These are phyloP conservation scores for Isoetes engelmannii DNA, from an alignment of 83 land plant species.

Conservation along the genomic window DNA sequence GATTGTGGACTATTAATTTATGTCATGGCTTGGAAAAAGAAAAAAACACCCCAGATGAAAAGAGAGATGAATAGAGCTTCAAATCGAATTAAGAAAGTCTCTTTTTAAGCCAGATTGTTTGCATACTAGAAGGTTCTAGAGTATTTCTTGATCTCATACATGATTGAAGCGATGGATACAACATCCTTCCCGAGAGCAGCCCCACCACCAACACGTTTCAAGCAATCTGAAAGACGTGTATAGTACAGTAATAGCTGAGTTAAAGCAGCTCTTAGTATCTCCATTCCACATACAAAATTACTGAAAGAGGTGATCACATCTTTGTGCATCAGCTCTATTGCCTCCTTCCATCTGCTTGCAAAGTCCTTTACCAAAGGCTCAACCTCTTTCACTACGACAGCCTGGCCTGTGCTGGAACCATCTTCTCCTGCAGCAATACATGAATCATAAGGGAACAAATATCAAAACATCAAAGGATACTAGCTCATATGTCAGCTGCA, in stretches of 20 bases:
- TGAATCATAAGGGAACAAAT: background rate
- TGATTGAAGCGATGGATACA: constrained; percentile 81
- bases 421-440: constrained; percentile 64
- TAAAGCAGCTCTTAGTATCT: constrained; percentile 82
- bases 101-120: background rate
- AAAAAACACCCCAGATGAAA: no score
- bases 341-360: constrained; percentile 83
- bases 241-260: constrained; percentile 94
- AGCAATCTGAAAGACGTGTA: constrained; percentile 83
- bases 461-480: background rate
- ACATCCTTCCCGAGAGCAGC: constrained; percentile 82
- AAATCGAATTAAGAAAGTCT: no score
- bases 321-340: constrained; percentile 96
- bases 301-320: constrained; percentile 99
- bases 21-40: no score
- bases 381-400: constrained; percentile 75
- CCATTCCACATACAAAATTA: constrained; percentile 98
- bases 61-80: no score
- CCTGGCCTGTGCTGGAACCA: constrained; percentile 45
- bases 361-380: constrained; percentile 98
- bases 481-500: no score
- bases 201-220: constrained; percentile 72
- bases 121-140: constrained; percentile 69
- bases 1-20: no score
- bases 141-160: constrained; percentile 93